These are phyloP conservation scores for Paspalum vaginatum DNA, from an alignment of 176 grass and related monocot species.

Conservation along the genomic window DNA sequence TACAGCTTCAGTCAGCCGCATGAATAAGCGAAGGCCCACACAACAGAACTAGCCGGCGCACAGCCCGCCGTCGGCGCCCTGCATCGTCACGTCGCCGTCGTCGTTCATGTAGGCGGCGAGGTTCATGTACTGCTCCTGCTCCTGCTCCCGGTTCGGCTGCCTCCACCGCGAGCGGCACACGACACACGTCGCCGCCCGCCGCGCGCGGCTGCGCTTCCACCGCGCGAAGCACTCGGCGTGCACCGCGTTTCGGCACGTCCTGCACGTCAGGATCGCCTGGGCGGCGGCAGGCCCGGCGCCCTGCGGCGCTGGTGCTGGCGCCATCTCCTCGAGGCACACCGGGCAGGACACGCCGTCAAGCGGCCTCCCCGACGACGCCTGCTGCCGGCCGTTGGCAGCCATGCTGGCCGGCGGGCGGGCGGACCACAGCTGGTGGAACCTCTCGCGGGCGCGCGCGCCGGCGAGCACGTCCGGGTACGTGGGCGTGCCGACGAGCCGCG, in stretches of 20 bases:
- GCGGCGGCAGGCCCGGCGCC: not conserved
- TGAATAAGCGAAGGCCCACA: not conserved
- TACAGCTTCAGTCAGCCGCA: not conserved
- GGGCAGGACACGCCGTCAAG: slow-evolving; percentile 62
- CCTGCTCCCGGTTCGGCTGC: slow-evolving; percentile 44
- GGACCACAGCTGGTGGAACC: slow-evolving; percentile 64
- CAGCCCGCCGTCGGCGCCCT: slow-evolving; percentile 31
- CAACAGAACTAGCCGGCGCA: slow-evolving; percentile 46
- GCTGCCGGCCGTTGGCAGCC: not conserved
- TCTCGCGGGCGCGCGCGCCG: slow-evolving; percentile 54
- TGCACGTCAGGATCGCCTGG: slow-evolving; percentile 55
- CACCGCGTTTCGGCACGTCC: slow-evolving; percentile 77
- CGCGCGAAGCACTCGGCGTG: slow-evolving; percentile 83
- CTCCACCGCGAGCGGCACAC: slow-evolving; percentile 91
- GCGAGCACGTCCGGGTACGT: slow-evolving; percentile 58
- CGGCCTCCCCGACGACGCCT: slow-evolving; percentile 1
- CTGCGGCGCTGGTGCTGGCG: not conserved
- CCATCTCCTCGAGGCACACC: slow-evolving; percentile 90
- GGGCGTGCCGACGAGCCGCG: slow-evolving; percentile 60
- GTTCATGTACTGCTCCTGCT: slow-evolving; percentile 68
- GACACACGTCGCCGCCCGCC: slow-evolving; percentile 81
- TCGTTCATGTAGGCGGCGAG: slow-evolving; percentile 73
- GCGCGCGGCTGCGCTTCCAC: slow-evolving; percentile 76
- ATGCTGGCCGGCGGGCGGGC: not conserved
- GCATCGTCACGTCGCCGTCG: slow-evolving; percentile 32